These are phyloP conservation scores for Drechslerella stenobrocha DNA, from an alignment of 2,329 filamentous ascomycete genomes.

Conservation along the genomic window DNA sequence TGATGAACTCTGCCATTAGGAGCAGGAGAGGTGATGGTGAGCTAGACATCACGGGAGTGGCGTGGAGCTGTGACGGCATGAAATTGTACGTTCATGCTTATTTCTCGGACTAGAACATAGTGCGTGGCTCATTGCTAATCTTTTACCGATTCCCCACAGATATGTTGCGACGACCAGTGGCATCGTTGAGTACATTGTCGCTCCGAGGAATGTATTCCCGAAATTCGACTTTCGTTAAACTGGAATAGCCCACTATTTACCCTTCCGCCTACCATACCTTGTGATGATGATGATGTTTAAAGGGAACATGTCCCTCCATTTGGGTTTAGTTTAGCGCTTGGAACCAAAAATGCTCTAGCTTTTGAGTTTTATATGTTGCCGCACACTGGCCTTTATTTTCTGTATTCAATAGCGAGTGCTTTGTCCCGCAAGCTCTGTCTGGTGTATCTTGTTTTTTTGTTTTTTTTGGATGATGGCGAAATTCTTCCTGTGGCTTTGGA, in stretches of 20 bases:
- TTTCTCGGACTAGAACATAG: background rate
- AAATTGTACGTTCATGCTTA: conserved; percentile 50
- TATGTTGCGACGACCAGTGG: conserved; percentile 53
- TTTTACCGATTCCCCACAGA: conserved; percentile 33
- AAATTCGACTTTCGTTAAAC: conserved; percentile 45
- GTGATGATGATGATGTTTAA: too few species aligned
- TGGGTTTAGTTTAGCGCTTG: conserved; percentile 3
- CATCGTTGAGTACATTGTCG: conserved; percentile 52
- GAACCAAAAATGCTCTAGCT: background rate
- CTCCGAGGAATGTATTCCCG: conserved; percentile 38
- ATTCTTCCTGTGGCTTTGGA: conserved; percentile 1
- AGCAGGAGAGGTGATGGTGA: conserved; percentile 50
- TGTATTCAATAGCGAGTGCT: background rate
- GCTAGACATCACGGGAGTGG: conserved; percentile 53
- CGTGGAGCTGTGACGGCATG: conserved; percentile 52
- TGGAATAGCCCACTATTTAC: background rate
- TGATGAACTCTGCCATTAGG: conserved; percentile 25
- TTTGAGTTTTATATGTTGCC: background rate
- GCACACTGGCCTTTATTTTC: background rate
- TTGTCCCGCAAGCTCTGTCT: conserved; percentile 5
- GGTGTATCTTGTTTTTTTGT: conserved; percentile 15
- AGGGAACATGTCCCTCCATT: background rate
- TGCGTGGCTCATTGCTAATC: conserved; percentile 11
- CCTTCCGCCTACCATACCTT: background rate
- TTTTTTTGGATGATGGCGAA: conserved; percentile 20